phyloP scores from a whole-genome alignment of 345 rosid species.

The Murraya paniculata region DNA sequence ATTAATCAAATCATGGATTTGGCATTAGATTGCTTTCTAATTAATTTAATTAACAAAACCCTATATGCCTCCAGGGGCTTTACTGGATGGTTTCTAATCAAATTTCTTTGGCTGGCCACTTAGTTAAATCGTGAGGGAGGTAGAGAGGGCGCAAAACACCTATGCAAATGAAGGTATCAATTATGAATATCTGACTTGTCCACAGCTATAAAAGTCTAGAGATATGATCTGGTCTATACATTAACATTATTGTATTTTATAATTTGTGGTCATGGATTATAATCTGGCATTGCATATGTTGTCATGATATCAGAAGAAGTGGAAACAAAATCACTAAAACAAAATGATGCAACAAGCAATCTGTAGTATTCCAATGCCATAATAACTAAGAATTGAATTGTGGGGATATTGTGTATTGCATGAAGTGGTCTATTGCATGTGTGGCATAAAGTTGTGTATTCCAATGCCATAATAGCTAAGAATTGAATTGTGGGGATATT shows the following conservation, averaged over 20 bases:
- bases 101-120: too few species aligned
- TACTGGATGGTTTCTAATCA: too few species aligned
- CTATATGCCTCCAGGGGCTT: too few species aligned
- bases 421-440: background rate
- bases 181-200: background rate
- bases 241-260: background rate
- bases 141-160: too few species aligned
- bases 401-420: background rate
- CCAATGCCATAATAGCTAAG: background rate
- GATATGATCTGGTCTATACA: background rate
- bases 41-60: too few species aligned
- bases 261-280: background rate
- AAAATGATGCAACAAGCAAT: conserved; percentile 11
- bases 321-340: background rate
- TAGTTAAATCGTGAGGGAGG: too few species aligned
- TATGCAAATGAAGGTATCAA: too few species aligned
- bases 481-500: background rate
- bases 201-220: background rate
- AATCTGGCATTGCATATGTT: background rate
- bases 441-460: background rate
- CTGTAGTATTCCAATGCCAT: conserved; percentile 11
- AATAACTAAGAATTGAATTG: background rate
- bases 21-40: background rate
- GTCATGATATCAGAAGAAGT: conserved; percentile 3
- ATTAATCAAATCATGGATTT: background rate